A percentile compares a stretch with the other conserved stretches of the same genome.
Conservation (phyloP, 139 green algal species). For the Tetraselmis striata region DNA sequence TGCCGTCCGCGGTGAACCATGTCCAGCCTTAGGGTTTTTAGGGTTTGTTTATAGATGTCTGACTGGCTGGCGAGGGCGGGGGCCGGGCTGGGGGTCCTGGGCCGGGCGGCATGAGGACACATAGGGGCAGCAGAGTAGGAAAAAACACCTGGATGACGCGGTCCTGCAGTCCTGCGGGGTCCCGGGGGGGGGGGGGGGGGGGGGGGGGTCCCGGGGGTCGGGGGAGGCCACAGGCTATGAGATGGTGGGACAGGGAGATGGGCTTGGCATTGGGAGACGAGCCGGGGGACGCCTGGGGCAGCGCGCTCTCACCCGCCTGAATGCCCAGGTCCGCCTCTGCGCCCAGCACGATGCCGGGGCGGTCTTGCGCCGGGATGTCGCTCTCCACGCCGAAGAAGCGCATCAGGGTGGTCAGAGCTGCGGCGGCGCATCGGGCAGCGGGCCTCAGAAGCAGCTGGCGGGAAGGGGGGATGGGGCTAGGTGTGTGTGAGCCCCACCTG, state of each 20-base stretch:
- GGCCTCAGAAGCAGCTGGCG: too few relatives aligned
- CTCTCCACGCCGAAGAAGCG: slow-evolving; percentile 47
- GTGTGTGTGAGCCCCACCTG: slow-evolving; percentile 35
- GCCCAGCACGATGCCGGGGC: slow-evolving; percentile 60
- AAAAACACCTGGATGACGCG: slow-evolving; percentile 69
- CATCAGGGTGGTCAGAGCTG: slow-evolving; percentile 77
- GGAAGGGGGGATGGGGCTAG: too few relatives aligned
- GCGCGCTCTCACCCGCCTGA: too few relatives aligned
- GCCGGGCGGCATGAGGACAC: neutral
- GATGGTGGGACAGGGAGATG: too few relatives aligned
- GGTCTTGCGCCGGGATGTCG: slow-evolving; percentile 39
- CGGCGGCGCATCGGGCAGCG: too few relatives aligned
- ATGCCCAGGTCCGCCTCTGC: slow-evolving; percentile 81
- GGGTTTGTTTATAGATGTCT: neutral
- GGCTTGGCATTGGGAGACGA: too few relatives aligned
- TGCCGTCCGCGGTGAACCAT: too few relatives aligned
- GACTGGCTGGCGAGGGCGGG: neutral
- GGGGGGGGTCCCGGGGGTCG: too few relatives aligned
- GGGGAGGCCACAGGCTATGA: too few relatives aligned
- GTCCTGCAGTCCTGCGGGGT: slow-evolving; percentile 88
- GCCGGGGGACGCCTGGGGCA: too few relatives aligned
- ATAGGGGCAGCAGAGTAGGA: neutral
- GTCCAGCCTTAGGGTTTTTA: too few relatives aligned
- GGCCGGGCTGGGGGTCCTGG: neutral
- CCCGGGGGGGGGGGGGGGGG: too few relatives aligned